Conservation (phyloP, 2,329 filamentous ascomycete species). For the Penicillium olsonii region DNA sequence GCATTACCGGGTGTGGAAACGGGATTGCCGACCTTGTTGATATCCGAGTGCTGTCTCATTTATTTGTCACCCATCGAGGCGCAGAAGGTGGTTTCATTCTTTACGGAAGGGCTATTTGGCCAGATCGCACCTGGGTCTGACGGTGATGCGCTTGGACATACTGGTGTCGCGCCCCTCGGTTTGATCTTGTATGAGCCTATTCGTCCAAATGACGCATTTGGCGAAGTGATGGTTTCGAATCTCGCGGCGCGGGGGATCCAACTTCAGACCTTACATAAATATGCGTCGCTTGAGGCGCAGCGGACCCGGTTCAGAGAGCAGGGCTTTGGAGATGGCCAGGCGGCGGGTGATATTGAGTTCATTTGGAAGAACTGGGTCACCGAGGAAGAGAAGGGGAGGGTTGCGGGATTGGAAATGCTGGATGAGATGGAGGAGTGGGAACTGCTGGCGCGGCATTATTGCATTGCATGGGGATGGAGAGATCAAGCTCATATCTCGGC, state of each 20-base stretch:
- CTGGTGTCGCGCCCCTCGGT: conserved; percentile 52
- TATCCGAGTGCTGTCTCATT: conserved; percentile 95
- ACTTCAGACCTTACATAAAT: conserved; percentile 78
- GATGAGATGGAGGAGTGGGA: conserved; percentile 97
- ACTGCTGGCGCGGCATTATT: conserved; percentile 83
- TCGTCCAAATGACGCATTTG: conserved; percentile 79
- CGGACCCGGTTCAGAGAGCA: conserved; percentile 64
- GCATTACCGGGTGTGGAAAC: conserved; percentile 52
- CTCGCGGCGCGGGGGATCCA: conserved; percentile 77
- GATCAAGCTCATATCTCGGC: conserved; percentile 40
- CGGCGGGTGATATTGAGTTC: conserved; percentile 62
- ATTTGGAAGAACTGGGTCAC: conserved; percentile 78
- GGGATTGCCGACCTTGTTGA: conserved; percentile 73
- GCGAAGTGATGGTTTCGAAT: conserved; percentile 88
- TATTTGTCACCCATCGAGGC: conserved; percentile 73
- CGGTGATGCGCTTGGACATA: conserved; percentile 5
- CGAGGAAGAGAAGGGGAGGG: conserved; percentile 71
- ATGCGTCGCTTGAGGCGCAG: conserved; percentile 69
- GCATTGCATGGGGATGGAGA: conserved; percentile 84
- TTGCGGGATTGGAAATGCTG: conserved; percentile 79
- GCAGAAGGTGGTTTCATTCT: conserved; percentile 64
- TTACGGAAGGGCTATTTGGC: conserved; percentile 55
- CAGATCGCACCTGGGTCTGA: conserved; percentile 24
- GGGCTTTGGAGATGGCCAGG: conserved; percentile 63
- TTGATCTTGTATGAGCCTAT: conserved; percentile 89